phyloP scores from a whole-genome alignment of 73 alveolate species.

The Stentor coeruleus region DNA sequence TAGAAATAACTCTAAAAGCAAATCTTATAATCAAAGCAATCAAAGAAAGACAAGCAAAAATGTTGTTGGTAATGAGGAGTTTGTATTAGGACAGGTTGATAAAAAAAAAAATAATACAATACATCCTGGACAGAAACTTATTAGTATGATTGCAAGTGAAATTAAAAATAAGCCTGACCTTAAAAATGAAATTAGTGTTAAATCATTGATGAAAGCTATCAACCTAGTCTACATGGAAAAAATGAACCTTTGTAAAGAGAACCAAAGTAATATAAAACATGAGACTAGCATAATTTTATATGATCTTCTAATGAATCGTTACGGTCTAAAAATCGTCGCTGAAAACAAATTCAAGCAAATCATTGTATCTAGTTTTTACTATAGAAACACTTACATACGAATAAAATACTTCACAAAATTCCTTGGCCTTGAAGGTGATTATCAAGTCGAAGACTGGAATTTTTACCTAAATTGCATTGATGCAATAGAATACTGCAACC shows the following conservation, averaged over 20 bases:
- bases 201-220: conserved; percentile 2
- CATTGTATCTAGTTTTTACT: background rate
- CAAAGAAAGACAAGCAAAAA: too few relatives aligned
- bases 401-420: background rate
- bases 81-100: background rate
- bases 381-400: background rate
- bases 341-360: background rate
- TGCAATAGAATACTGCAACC: background rate
- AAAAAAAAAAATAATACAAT: background rate
- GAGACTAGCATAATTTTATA: background rate
- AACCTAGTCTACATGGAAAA: background rate
- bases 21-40: too few relatives aligned
- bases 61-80: too few relatives aligned
- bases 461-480: background rate
- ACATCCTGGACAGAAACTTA: conserved; percentile 19
- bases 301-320: conserved; percentile 8
- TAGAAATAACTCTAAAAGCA: too few relatives aligned
- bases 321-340: background rate
- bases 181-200: background rate
- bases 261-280: background rate
- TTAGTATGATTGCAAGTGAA: background rate
- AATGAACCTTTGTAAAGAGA: background rate
- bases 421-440: background rate
- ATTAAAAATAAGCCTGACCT: background rate
- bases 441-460: conserved; percentile 2